Conservation (phyloP, 1,139 yeast genomes). For the Arxiozyma heterogenica region DNA sequence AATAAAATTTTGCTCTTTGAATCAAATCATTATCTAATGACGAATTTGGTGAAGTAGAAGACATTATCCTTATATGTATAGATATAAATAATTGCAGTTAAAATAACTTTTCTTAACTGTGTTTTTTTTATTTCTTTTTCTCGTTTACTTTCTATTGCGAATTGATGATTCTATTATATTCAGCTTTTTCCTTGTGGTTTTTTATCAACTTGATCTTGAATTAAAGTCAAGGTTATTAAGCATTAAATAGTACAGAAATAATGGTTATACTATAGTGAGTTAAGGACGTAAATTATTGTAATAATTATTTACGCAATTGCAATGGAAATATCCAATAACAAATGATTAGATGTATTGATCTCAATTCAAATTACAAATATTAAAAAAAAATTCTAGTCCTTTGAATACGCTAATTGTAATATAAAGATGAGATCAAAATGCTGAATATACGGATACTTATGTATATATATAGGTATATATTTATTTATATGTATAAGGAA, state of each 20-base stretch:
- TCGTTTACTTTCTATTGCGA: no score
- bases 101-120: no score
- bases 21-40: background rate
- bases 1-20: slow-evolving; percentile 15
- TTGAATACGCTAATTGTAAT: background rate
- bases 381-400: background rate
- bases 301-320: background rate
- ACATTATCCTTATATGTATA: background rate
- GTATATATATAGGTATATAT: no score
- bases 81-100: background rate
- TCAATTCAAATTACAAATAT: background rate
- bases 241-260: background rate
- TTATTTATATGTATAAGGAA: background rate
- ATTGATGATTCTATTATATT: no score
- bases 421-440: background rate
- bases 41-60: background rate
- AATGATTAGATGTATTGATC: background rate
- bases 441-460: background rate
- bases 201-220: no score
- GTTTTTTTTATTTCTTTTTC: no score
- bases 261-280: no score
- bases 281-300: no score
- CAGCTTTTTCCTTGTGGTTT: background rate
- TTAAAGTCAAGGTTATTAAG: background rate
- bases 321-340: background rate